Conservation (phyloP, 1,284 basidiomycete genomes). For the Irpex rosettiformis region DNA sequence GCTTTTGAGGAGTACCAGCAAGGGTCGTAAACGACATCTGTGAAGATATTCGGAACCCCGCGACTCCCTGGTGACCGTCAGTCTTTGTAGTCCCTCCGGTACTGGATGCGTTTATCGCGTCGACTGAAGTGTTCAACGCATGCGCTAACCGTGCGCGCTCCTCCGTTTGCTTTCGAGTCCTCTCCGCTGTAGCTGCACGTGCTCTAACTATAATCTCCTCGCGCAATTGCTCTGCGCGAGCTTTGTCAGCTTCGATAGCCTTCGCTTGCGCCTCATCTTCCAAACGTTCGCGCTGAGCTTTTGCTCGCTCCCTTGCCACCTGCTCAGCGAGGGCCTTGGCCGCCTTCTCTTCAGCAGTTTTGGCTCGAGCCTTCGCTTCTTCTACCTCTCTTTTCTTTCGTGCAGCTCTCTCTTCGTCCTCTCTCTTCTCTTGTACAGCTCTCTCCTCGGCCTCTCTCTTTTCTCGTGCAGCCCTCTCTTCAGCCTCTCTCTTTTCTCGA, state of each 20-base stretch:
- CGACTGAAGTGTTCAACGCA: not conserved
- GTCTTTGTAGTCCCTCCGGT: not conserved
- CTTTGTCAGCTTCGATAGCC: slow-evolving; percentile 5
- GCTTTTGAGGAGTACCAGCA: too few species aligned
- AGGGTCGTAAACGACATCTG: too few species aligned
- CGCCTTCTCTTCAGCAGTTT: slow-evolving; percentile 4
- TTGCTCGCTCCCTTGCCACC: not conserved
- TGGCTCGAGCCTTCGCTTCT: slow-evolving; percentile 2
- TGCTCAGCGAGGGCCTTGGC: not conserved
- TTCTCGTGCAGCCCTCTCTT: not conserved
- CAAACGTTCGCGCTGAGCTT: not conserved
- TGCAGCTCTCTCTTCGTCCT: not conserved
- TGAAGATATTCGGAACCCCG: too few species aligned
- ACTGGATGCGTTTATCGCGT: not conserved
- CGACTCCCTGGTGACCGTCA: not conserved
- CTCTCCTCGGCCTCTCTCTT: not conserved
- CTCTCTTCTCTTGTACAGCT: not conserved
- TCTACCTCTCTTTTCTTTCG: not conserved
- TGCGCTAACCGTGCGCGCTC: not conserved
- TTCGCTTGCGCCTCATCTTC: not conserved
- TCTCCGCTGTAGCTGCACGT: not conserved
- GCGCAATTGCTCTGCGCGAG: not conserved
- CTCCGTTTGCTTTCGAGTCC: not conserved
- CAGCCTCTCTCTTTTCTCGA: not conserved
- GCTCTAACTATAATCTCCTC: not conserved